Conservation (phyloP, 2,329 filamentous ascomycete species). For the Zasmidium citrigriseum region DNA sequence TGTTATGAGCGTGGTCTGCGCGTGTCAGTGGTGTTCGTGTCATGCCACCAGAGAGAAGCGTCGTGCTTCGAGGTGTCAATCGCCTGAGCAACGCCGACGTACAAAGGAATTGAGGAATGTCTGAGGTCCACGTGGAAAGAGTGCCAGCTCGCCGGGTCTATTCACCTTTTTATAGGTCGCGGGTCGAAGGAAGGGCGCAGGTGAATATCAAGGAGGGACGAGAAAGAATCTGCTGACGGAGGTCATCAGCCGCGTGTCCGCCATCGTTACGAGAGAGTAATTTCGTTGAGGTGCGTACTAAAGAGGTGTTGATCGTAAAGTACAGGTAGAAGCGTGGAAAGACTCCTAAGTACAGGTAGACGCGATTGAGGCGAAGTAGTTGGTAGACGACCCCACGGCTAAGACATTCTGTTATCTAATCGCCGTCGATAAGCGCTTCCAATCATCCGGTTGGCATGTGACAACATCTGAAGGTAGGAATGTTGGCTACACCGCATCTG, state of each 20-base stretch:
- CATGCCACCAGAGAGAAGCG: background rate
- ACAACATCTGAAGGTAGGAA: background rate
- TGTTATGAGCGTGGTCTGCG: background rate
- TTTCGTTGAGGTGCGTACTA: conserved; percentile 1
- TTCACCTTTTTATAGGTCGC: background rate
- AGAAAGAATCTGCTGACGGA: conserved; percentile 2
- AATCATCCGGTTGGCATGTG: background rate
- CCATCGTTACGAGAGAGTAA: conserved; percentile 2
- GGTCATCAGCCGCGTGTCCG: background rate
- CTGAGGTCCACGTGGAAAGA: background rate
- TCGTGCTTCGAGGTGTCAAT: background rate
- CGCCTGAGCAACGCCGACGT: background rate
- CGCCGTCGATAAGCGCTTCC: background rate
- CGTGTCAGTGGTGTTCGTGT: background rate
- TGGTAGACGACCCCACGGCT: conserved; percentile 4
- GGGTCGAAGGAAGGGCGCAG: background rate
- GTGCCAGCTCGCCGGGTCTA: background rate
- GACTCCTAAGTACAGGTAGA: conserved; percentile 19
- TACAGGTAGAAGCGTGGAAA: background rate
- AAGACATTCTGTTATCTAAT: conserved; percentile 3
- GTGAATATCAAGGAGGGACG: too few relatives aligned
- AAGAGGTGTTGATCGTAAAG: conserved; percentile 9
- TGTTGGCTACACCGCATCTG: background rate
- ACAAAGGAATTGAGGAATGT: conserved; percentile 1
- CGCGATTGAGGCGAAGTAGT: too few relatives aligned